Conservation (phyloP, 345 rosid species). For the Durio zibethinus region DNA sequence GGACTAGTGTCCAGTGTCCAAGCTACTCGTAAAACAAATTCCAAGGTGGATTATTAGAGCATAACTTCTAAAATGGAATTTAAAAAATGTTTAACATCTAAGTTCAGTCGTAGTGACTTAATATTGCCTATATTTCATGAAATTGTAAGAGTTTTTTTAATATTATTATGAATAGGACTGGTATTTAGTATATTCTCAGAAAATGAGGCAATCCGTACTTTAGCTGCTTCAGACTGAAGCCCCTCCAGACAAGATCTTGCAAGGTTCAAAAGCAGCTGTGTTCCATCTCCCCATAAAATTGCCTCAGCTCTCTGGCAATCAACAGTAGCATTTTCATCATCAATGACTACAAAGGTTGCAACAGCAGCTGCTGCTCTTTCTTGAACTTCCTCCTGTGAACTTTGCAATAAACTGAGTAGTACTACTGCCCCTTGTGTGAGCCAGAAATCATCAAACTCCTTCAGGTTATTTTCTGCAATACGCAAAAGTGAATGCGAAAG, state of each 20-base stretch:
- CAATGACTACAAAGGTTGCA: slow-evolving; percentile 79
- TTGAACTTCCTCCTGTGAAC: slow-evolving; percentile 79
- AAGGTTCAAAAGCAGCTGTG: slow-evolving; percentile 65
- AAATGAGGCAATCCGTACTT: slow-evolving; percentile 32
- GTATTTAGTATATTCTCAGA: neutral
- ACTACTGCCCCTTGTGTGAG: slow-evolving; percentile 75
- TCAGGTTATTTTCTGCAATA: slow-evolving; percentile 67
- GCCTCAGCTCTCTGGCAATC: slow-evolving; percentile 81
- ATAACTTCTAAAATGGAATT: neutral
- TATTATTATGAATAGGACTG: neutral
- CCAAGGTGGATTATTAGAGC: neutral
- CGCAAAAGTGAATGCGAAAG: slow-evolving; percentile 69
- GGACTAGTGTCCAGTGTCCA: neutral
- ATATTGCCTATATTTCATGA: neutral
- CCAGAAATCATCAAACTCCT: slow-evolving; percentile 70
- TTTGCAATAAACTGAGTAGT: slow-evolving; percentile 66
- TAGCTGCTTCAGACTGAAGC: slow-evolving; percentile 85
- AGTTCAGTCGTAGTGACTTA: neutral
- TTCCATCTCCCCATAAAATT: slow-evolving; percentile 69
- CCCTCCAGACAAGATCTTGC: slow-evolving; percentile 86
- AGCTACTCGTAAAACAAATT: slow-evolving; percentile 2
- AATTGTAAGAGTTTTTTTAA: neutral
- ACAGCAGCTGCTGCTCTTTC: slow-evolving; percentile 81
- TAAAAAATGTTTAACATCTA: neutral
- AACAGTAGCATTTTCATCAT: slow-evolving; percentile 77